Conservation (phyloP, 306 rosid species). For the Pterocarpus macrocarpus region DNA sequence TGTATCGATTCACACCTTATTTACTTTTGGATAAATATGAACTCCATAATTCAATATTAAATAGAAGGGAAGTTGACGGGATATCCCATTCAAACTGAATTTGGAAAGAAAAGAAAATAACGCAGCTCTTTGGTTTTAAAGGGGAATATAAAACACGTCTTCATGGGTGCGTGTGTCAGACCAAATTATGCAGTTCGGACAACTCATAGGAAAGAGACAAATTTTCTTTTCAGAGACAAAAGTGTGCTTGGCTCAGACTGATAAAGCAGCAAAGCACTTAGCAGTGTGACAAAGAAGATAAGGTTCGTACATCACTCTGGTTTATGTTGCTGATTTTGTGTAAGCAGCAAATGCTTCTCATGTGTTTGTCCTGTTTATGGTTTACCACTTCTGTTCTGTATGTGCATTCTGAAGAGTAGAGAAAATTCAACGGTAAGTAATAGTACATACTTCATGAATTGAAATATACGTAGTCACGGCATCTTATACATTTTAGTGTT, state of each 20-base stretch:
- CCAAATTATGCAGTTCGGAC: constrained; percentile 51
- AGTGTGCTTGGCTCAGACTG: constrained; percentile 52
- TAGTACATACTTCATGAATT: not conserved
- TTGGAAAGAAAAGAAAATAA: constrained; percentile 35
- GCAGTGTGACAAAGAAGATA: constrained; percentile 51
- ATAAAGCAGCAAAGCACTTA: constrained; percentile 38
- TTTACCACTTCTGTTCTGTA: constrained; percentile 44
- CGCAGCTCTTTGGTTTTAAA: constrained; percentile 13
- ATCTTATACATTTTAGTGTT: not conserved
- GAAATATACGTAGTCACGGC: not conserved
- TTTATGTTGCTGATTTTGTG: constrained; percentile 44
- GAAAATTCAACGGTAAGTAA: not conserved
- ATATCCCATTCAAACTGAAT: too few species aligned
- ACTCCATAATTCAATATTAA: too few species aligned
- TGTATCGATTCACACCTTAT: too few species aligned
- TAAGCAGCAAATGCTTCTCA: constrained; percentile 46
- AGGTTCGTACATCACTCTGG: constrained; percentile 48
- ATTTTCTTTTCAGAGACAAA: constrained; percentile 51
- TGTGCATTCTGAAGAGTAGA: constrained; percentile 15
- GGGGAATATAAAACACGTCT: constrained; percentile 20
- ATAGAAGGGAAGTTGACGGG: too few species aligned
- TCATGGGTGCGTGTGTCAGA: constrained; percentile 43
- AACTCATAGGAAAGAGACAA: constrained; percentile 52
- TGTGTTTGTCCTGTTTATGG: constrained; percentile 43
- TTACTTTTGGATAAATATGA: too few species aligned